Conservation (phyloP, 371 early-diverging fungal genomes). For the Blakeslea trispora region DNA sequence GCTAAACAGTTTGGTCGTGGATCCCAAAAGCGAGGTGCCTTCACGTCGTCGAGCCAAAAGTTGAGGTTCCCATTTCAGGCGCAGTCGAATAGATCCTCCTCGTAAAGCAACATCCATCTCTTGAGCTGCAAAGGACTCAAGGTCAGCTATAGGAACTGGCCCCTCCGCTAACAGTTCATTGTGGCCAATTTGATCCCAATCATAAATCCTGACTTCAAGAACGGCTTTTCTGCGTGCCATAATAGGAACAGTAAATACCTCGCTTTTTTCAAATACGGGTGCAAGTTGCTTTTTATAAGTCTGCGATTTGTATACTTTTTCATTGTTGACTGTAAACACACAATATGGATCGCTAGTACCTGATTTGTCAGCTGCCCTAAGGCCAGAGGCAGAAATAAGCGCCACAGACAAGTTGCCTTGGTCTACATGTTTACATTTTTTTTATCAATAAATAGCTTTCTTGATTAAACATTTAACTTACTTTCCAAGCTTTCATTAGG, state of each 20-base stretch:
- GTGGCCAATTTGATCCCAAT: constrained; percentile 75
- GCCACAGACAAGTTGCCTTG: constrained; percentile 35
- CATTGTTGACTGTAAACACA: constrained; percentile 65
- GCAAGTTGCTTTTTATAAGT: constrained; percentile 74
- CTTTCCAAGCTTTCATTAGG: constrained; percentile 41
- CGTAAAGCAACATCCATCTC: constrained; percentile 18
- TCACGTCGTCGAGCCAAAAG: constrained; percentile 28
- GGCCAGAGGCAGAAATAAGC: constrained; percentile 35
- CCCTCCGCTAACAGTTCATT: constrained; percentile 51
- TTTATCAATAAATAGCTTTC: not conserved
- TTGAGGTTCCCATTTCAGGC: constrained; percentile 38
- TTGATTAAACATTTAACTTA: no score
- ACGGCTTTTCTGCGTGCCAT: constrained; percentile 45
- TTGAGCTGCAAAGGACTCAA: constrained; percentile 25
- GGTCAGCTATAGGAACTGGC: constrained; percentile 18
- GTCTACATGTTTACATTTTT: constrained; percentile 11
- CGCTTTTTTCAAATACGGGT: constrained; percentile 69
- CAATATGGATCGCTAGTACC: constrained; percentile 81
- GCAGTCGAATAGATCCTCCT: constrained; percentile 19
- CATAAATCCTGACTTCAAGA: constrained; percentile 63
- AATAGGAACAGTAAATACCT: constrained; percentile 63
- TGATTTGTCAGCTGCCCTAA: constrained; percentile 42
- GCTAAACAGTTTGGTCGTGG: constrained; percentile 20
- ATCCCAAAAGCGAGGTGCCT: constrained; percentile 25
- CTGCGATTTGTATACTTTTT: constrained; percentile 74